A percentile compares a stretch with the other conserved stretches of the same genome.
phyloP scores from a whole-genome alignment of 331 rosid genomes.

The Acacia concinna region DNA sequence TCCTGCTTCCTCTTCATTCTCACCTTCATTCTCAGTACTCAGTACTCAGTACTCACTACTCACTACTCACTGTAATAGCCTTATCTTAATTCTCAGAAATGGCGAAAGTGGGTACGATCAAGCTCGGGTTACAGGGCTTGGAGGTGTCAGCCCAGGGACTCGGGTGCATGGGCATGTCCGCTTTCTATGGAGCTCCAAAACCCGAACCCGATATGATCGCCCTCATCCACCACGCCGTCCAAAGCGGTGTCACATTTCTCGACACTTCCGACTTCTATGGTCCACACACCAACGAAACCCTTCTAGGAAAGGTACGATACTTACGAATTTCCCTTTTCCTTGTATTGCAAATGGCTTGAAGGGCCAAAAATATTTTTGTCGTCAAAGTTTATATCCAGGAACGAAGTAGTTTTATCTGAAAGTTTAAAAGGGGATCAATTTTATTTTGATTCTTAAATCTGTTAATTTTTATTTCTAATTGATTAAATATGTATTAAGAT shows the following conservation, averaged over 20 bases:
- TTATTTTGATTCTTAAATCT: no score
- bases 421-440: no score
- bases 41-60: no score
- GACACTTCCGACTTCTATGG: constrained; percentile 64
- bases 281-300: constrained; percentile 66
- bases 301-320: constrained; percentile 56
- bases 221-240: constrained; percentile 63
- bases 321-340: background rate
- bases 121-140: constrained; percentile 61
- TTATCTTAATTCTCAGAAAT: background rate
- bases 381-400: no score
- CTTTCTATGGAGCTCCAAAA: constrained; percentile 53
- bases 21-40: no score
- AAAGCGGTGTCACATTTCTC: constrained; percentile 55
- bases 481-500: no score
- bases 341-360: no score
- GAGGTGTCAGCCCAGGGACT: constrained; percentile 70
- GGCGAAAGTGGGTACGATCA: constrained; percentile 54
- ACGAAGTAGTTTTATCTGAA: no score
- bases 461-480: no score
- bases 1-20: no score
- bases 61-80: background rate
- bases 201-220: constrained; percentile 60
- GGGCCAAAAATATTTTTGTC: no score
- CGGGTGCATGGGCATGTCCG: constrained; percentile 78